Conservation (phyloP, 164 flowering plant genomes). For the Sedum album region DNA sequence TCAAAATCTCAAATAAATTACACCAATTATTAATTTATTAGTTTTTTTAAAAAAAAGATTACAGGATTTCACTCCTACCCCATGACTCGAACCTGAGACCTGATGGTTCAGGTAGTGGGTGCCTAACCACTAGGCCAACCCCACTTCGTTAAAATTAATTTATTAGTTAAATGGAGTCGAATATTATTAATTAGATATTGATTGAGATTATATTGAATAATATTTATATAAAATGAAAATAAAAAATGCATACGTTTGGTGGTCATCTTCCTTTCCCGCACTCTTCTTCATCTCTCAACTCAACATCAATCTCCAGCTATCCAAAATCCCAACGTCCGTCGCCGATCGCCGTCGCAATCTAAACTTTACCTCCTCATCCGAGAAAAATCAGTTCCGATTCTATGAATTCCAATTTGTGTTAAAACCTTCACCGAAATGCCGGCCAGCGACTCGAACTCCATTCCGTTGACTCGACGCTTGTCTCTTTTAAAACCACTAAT, state of each 20-base stretch:
- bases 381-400: neutral
- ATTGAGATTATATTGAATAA: too few relatives aligned
- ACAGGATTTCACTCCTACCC: too few relatives aligned
- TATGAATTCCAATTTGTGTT: neutral
- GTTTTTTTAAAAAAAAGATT: too few relatives aligned
- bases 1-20: neutral
- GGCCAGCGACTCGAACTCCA: neutral
- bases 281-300: neutral
- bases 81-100: too few relatives aligned
- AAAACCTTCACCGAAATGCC: neutral
- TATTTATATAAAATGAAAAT: too few relatives aligned
- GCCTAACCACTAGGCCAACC: too few relatives aligned
- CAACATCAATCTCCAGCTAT: neutral
- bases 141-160: too few relatives aligned
- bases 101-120: too few relatives aligned
- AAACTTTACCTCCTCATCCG: neutral
- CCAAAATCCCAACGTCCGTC: neutral
- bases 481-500: neutral
- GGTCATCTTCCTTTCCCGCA: neutral
- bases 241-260: neutral
- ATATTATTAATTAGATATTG: too few relatives aligned
- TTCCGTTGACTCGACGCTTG: neutral
- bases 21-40: too few relatives aligned
- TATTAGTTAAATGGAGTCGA: too few relatives aligned
- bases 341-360: neutral